These are phyloP conservation scores for Isoetes taiwanensis DNA, from an alignment of 75 land plant species.

Conservation along the genomic window DNA sequence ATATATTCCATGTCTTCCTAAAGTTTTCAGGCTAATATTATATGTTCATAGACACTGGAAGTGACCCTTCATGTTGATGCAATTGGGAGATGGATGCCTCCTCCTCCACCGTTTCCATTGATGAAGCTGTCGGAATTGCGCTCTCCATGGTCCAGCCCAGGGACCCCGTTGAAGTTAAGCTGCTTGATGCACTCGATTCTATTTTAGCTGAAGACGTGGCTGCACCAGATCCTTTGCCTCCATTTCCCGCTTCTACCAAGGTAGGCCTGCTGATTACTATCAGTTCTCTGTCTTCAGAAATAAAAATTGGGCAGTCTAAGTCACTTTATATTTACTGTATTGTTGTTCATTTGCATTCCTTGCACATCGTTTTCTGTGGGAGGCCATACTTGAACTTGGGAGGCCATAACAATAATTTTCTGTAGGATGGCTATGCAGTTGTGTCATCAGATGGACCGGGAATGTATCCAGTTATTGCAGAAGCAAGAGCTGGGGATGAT, in stretches of 20 bases:
- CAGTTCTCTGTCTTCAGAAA: not conserved
- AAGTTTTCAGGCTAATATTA: too few relatives aligned
- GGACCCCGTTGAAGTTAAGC: conserved; percentile 42
- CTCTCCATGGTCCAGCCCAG: conserved; percentile 40
- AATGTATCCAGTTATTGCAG: conserved; percentile 74
- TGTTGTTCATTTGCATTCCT: not conserved
- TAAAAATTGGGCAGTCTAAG: not conserved
- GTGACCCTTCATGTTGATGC: too few relatives aligned
- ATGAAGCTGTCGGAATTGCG: too few relatives aligned
- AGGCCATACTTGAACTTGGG: not conserved
- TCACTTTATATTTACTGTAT: not conserved
- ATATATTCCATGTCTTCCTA: too few relatives aligned
- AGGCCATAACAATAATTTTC: not conserved
- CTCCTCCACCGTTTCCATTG: too few relatives aligned
- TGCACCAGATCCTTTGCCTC: conserved; percentile 92
- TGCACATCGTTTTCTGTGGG: not conserved
- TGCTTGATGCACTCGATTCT: conserved; percentile 52
- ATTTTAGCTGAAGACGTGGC: conserved; percentile 60
- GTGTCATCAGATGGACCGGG: conserved; percentile 93
- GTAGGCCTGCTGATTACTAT: conserved; percentile 15
- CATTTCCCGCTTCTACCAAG: conserved; percentile 87
- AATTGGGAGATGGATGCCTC: too few relatives aligned
- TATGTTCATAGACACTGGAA: too few relatives aligned
- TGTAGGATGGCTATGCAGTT: conserved; percentile 98
- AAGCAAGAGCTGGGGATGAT: conserved; percentile 92